Evolutionary conservation across 305 asterid genomes (phyloP), one percentile per base, ranked within the genome.

Genomic region (Plantago coronopus): DNA sequence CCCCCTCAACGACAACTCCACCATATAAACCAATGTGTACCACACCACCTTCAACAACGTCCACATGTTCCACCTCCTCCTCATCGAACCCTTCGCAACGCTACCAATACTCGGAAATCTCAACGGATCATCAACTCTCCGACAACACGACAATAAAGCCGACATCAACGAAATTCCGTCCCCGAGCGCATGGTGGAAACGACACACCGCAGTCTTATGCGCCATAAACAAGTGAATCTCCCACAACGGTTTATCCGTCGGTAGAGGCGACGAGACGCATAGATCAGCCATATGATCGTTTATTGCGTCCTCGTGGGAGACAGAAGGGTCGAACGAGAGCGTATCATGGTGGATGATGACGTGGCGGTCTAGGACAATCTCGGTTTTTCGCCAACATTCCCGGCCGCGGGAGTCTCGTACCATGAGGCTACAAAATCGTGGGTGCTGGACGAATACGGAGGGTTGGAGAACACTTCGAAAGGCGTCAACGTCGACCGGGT

Each of bases 131-230:
- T 76, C 86, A 0, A 69, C 77, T 16, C 74, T 75, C 63, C 98
- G 64, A 66, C 94, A 88, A 62, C 71, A 47, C 17, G 89, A 66
- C 60, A 91, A 64, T 20, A 91, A 65, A 86, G 86, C 53, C 48
- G 96, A 86, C 90, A 88, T 74, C 29, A 91, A 25, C 2, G 96
- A 86, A 31, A 84, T 79, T 44, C 96, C 98, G 66, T 91, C 98
- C 15, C 98, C 98, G 3, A 91, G 84, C 67, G 96, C 84, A 77
- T 91, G 97, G 77, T 90, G 97, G 62, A 85, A 66, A 4, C 95
- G 91, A 66, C 83, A 61, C 5, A 90, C 78, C 5, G 34, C 54
- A 57, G 83, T 76, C 0, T 70, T 83, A 57, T 87, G 97, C 16
- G 88, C 88, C 65, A 74, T 61, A 15, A 89, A 79, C 0, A 85